A percentile compares a stretch with the other conserved stretches of the same genome.
phyloP scores from a whole-genome alignment of 2,329 filamentous ascomycete genomes.

The Cladosporium sp. region DNA sequence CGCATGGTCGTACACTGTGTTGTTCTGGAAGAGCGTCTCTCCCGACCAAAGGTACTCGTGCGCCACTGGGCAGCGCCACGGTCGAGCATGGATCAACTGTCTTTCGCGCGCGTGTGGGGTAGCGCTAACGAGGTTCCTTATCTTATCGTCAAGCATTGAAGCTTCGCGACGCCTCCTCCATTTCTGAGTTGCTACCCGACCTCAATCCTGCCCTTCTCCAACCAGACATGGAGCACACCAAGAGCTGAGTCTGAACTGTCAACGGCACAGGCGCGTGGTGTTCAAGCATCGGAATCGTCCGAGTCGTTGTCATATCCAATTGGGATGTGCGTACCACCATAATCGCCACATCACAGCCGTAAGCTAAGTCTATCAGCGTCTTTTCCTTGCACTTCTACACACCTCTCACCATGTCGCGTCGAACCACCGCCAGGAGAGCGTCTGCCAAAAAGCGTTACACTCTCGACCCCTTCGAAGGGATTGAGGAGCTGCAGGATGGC shows the following conservation, averaged over 20 bases:
- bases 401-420: slow-evolving; percentile 17
- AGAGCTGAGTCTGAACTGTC: neutral
- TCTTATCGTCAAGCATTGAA: neutral
- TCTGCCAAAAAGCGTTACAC: slow-evolving; percentile 35
- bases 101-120: neutral
- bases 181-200: neutral
- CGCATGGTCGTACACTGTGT: slow-evolving; percentile 28
- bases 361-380: slow-evolving; percentile 17
- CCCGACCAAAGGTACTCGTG: neutral
- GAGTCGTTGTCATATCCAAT: neutral
- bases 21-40: neutral
- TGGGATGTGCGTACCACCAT: neutral
- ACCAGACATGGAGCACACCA: neutral
- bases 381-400: slow-evolving; percentile 10
- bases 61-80: slow-evolving; percentile 3
- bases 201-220: neutral
- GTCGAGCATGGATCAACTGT: neutral
- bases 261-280: neutral
- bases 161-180: neutral
- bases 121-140: neutral
- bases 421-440: slow-evolving; percentile 24
- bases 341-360: neutral
- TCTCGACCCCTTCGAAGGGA: slow-evolving; percentile 38
- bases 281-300: neutral
- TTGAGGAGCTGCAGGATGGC: slow-evolving; percentile 30